Evolutionary conservation across 257 asterid species (phyloP).

Genomic region (Rubia yunnanensis): DNA sequence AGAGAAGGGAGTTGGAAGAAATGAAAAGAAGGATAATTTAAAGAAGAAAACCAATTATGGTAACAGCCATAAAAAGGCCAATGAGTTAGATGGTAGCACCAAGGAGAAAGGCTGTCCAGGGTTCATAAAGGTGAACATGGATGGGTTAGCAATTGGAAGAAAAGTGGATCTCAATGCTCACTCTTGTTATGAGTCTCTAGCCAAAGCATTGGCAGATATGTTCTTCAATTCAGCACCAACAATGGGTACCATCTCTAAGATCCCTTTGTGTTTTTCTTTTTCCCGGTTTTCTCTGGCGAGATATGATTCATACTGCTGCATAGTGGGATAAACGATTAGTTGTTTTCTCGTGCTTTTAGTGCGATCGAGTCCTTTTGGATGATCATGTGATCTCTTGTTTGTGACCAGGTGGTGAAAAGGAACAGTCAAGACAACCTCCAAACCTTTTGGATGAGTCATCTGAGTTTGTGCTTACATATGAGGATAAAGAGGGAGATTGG

Average conservation of each 20-base stretch:
- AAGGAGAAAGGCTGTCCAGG: constrained; percentile 48
- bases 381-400: no score
- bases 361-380: no score
- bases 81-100: constrained; percentile 9
- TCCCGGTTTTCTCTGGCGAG: neutral
- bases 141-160: constrained; percentile 75
- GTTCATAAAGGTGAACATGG: constrained; percentile 76
- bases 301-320: no score
- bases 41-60: constrained; percentile 62
- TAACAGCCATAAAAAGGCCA: constrained; percentile 18
- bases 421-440: constrained; percentile 28
- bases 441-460: constrained; percentile 77
- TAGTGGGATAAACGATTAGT: no score
- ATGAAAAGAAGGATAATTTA: constrained; percentile 41
- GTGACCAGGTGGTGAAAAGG: constrained; percentile 41
- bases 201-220: constrained; percentile 60
- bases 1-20: constrained; percentile 44
- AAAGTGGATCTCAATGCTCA: constrained; percentile 76
- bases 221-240: constrained; percentile 43
- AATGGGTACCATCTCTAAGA: constrained; percentile 21
- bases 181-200: constrained; percentile 47
- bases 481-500: constrained; percentile 89
- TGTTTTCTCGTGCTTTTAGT: no score
- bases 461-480: constrained; percentile 69
- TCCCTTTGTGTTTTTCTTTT: neutral